Base-by-base conservation (phyloP, 139 green algal genomes). In the Nannochloris sp. region DNA sequence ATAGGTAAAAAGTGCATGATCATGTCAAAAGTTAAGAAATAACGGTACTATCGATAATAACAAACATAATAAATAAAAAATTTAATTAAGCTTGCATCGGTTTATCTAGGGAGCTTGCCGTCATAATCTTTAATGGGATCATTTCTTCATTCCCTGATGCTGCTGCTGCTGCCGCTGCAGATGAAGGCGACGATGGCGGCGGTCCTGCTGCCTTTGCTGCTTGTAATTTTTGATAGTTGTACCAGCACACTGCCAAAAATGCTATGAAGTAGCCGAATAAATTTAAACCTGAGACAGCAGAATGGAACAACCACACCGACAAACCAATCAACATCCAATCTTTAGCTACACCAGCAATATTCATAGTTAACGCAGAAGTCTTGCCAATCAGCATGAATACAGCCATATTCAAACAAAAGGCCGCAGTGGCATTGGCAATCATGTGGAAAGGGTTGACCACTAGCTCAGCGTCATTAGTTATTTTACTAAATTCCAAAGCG, bases 261-360 rank as follows among this genome's bases (percentile, higher is more conserved):
- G 77, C 78, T 54, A 88, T 54, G 24, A 46, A 27, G 46, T 92
- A 90, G 32, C 85, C 92, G 2, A 76, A 27, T 29, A 97, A 67
- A 67, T 92, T 97, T 32, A 92, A 31, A 5, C 46, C 54, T 0
- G 90, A 93, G 10, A 96, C 75, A 12, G 85, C 80, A 3, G 87
- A 80, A 13, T 84, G 67, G 71, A 96, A 97, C 13, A 97, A 12
- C 42, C 69, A 87, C 31, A 71, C 86, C 42, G 82, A 93, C 62
- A 93, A 82, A 71, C 80, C 87, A 61, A 97, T 97, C 33, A 97
- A 85, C 79, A 95, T 77, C 92, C 91, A 97, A 81, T 97, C 92
- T 76, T 97, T 97, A 60, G 97, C 85, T n/a, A 97, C 88, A 9
- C 92, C 89, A 4, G 88, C 88, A 30, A 96, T 90, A 78, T 96